Conservation (phyloP, 116 monocot genomes). For the Iris pallida region DNA sequence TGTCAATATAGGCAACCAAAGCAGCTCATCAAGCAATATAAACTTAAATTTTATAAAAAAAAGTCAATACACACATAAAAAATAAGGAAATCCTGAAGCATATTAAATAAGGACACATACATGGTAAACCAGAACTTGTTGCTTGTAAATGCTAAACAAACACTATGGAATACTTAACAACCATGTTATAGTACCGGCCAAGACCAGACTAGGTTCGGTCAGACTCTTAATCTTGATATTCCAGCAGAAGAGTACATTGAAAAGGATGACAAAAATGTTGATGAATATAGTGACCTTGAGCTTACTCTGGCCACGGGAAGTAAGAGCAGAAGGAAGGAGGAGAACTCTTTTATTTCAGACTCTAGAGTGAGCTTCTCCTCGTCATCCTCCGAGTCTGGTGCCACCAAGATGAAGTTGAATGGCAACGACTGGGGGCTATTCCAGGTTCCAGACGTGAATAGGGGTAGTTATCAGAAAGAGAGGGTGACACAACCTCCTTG, state of each 20-base stretch:
- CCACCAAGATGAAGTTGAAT: constrained; percentile 13
- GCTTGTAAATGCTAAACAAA: too few relatives aligned
- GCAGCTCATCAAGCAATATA: too few relatives aligned
- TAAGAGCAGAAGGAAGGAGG: constrained; percentile 33
- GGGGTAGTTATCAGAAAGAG: constrained; percentile 17
- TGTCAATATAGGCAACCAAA: too few relatives aligned
- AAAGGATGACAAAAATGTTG: constrained; percentile 8
- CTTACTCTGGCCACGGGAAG: constrained; percentile 79
- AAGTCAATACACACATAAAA: too few relatives aligned
- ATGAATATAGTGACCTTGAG: constrained; percentile 51
- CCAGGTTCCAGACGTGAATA: constrained; percentile 27
- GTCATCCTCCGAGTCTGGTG: constrained; percentile 59
- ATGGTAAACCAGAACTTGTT: too few relatives aligned
- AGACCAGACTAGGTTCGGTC: constrained; percentile 7
- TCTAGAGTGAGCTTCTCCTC: constrained; percentile 76
- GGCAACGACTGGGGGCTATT: constrained; percentile 32
- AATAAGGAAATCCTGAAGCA: too few relatives aligned
- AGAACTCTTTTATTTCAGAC: constrained; percentile 36
- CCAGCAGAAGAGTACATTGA: constrained; percentile 45
- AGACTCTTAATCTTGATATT: constrained; percentile 37
- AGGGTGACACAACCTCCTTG: constrained; percentile 39
- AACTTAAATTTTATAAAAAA: too few relatives aligned
- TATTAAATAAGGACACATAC: too few relatives aligned
- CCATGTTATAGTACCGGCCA: not conserved
- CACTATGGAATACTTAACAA: too few relatives aligned